Conservation (phyloP, 345 rosid genomes). For the Bruguiera parviflora region DNA sequence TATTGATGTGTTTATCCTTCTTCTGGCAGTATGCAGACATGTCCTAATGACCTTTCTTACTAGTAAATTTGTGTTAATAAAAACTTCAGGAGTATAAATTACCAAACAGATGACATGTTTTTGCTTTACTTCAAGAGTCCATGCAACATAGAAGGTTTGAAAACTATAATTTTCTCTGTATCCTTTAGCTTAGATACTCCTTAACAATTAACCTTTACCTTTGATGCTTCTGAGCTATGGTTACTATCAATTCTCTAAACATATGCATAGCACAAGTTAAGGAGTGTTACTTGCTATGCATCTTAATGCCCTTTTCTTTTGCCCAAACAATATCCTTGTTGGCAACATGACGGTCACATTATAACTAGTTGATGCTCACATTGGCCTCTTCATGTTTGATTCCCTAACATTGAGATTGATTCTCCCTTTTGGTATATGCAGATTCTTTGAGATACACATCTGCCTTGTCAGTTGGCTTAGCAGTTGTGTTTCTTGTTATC, state of each 20-base stretch:
- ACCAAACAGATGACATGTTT: background rate
- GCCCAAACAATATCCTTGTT: too few relatives aligned
- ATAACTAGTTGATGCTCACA: too few relatives aligned
- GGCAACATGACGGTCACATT: too few relatives aligned
- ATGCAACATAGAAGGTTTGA: background rate
- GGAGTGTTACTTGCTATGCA: background rate
- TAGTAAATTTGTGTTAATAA: background rate
- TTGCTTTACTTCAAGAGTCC: background rate
- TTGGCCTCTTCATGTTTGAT: background rate
- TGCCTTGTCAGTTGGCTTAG: constrained; percentile 35
- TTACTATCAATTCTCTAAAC: background rate
- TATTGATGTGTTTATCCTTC: background rate
- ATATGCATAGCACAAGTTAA: background rate
- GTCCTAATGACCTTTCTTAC: background rate
- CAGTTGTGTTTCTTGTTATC: constrained; percentile 24
- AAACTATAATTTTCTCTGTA: background rate
- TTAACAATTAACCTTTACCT: too few relatives aligned
- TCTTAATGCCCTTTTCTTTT: background rate
- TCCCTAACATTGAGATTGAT: constrained; percentile 2
- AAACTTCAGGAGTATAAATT: background rate
- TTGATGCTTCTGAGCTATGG: too few relatives aligned
- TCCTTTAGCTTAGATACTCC: too few relatives aligned
- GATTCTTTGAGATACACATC: constrained; percentile 83
- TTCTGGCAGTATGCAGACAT: background rate
- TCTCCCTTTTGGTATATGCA: constrained; percentile 34